Percentiles rank a stretch among this genome's conserved stretches.
Conservation (phyloP, 2,329 filamentous ascomycete genomes). For the Orbilia blumenaviensis region DNA sequence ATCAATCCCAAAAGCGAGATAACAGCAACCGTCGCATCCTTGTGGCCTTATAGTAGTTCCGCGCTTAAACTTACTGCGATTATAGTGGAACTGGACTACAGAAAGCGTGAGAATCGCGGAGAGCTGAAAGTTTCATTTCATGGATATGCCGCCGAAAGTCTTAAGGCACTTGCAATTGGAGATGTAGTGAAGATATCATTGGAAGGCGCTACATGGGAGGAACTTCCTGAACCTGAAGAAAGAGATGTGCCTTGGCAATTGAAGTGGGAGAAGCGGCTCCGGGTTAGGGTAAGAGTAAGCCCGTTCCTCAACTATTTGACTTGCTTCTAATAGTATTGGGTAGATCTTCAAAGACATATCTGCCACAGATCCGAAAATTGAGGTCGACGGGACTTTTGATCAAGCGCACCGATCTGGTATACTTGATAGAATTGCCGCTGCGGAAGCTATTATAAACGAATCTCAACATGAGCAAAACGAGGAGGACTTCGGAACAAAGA, state of each 20-base stretch:
- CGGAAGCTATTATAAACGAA: conserved; percentile 35
- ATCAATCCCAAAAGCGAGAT: conserved; percentile 44
- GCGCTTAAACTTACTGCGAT: conserved; percentile 55
- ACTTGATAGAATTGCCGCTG: conserved; percentile 44
- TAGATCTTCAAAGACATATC: conserved; percentile 37
- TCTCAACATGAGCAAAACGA: conserved; percentile 29
- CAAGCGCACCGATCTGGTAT: conserved; percentile 30
- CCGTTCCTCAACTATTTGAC: background rate
- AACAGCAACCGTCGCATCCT: conserved; percentile 55
- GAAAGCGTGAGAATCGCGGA: conserved; percentile 41
- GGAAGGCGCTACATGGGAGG: conserved; percentile 53
- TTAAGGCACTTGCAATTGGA: conserved; percentile 55
- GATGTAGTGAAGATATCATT: conserved; percentile 55
- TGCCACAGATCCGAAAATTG: conserved; percentile 24
- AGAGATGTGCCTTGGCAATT: conserved; percentile 52
- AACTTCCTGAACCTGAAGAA: conserved; percentile 24
- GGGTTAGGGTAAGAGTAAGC: conserved; percentile 22
- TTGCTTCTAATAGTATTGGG: background rate
- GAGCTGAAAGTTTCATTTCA: conserved; percentile 56
- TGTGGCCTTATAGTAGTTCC: conserved; percentile 57
- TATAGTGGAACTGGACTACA: conserved; percentile 55
- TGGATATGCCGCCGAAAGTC: conserved; percentile 53
- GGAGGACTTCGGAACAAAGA: background rate
- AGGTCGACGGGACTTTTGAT: conserved; percentile 36
- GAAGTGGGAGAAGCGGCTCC: conserved; percentile 44